Base-by-base conservation (phyloP, 139 green algal genomes). In the Coelastrella sp. region DNA sequence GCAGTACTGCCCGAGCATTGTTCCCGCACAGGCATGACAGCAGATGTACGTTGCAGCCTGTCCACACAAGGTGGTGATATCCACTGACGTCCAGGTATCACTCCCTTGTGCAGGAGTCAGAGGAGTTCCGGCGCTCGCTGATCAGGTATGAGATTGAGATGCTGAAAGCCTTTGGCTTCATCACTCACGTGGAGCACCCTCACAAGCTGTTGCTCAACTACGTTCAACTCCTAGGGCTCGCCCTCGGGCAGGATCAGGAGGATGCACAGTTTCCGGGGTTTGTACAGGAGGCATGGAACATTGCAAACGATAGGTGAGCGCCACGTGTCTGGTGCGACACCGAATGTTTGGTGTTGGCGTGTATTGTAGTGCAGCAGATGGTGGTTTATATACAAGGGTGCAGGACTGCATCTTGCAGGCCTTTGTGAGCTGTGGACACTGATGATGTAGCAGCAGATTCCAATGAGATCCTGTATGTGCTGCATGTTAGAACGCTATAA, bases 151-250 rank as follows among this genome's bases (percentile, higher is more conserved):
- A 99, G 94, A 92, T 95, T 3, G 93, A 96, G 64, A 92, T 99
- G 85, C 95, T 99, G 56, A 95, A 95, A 54, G 92, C 94, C 71
- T 94, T 93, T 75, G 97, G 97, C 17, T 98, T 98, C 88, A 94
- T 99, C 10, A 88, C 95, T 60, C 96, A 99, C 89, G 95, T 97
- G 66, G 96, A 99, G 79, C 97, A 99, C 89, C 97, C 97, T 1
- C 97, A 99, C 93, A 98, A 98, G 88, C 97, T 97, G 73, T 90
- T 98, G 47, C 94, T 99, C 83, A 97, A 94, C 90, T 97, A 98
- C 86, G 87, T 96, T 22, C 65, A 95, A 66, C 54, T 95, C 56
- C 92, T 99, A 56, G 32, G 81, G 82, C 86, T 86, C 66, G 76
- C 91, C 58, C 5, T 13, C 22, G 83, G 23, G 5, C 6, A n/a